phyloP scores from a whole-genome alignment of 345 rosid species.

The Eucalyptus urophylla region DNA sequence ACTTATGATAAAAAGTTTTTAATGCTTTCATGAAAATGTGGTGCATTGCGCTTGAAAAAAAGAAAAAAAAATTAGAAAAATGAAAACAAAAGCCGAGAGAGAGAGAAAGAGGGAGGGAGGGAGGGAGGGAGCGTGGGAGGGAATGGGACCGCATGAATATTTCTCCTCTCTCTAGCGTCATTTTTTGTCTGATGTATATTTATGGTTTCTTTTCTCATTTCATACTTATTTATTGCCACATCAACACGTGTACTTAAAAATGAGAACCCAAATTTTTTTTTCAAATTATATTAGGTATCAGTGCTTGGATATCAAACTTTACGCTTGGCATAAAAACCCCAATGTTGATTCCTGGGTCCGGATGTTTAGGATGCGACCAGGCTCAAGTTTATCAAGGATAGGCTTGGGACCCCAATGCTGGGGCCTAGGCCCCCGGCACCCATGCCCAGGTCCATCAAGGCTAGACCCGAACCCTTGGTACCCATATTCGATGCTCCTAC shows the following conservation, averaged over 20 bases:
- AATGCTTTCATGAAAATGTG: not conserved
- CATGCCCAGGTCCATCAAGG: accelerated
- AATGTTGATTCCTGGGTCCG: not conserved
- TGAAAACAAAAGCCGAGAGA: no score
- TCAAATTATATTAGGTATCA: not conserved
- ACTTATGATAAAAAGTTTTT: no score
- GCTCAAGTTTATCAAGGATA: no score
- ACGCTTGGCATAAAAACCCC: not conserved
- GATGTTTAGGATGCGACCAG: accelerated
- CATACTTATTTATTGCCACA: not conserved
- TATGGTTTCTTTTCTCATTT: not conserved
- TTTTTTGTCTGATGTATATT: no score
- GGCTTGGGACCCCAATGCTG: not conserved
- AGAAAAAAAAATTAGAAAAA: no score
- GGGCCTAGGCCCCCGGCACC: accelerated
- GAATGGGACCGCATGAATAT: not conserved
- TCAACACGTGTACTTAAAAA: not conserved
- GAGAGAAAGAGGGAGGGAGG: no score
- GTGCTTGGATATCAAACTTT: not conserved
- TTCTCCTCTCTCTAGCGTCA: not conserved
- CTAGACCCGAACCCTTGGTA: accelerated
- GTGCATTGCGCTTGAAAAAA: not conserved
- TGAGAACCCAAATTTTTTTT: no score
- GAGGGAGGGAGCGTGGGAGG: no score
- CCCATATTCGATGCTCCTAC: not conserved